These are phyloP conservation scores for Rubia tinctorum DNA, from an alignment of 305 asterid genomes.

Conservation along the genomic window DNA sequence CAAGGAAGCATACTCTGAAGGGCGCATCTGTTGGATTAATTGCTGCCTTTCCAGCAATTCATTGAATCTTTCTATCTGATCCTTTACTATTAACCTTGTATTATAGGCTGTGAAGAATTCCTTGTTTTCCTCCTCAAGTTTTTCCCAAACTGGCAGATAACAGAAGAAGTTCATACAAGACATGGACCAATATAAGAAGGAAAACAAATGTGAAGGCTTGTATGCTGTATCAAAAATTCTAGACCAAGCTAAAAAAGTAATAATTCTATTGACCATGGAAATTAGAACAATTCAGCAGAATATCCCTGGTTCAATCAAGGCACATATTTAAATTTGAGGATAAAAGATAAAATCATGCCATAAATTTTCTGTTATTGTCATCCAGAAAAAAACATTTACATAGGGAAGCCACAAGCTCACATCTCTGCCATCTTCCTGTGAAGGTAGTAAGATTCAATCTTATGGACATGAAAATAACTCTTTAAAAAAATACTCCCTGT, in stretches of 20 bases:
- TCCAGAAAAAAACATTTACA: background rate
- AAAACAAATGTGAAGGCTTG: background rate
- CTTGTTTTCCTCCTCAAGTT: conserved; percentile 50
- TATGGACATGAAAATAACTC: background rate
- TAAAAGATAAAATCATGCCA: background rate
- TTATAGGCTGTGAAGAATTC: conserved; percentile 55
- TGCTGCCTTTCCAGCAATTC: conserved; percentile 46
- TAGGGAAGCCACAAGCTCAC: background rate
- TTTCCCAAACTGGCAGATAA: conserved; percentile 57
- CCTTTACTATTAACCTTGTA: conserved; percentile 35
- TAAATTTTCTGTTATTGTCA: background rate
- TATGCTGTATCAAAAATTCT: background rate
- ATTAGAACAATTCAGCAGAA: background rate
- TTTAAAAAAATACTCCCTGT: background rate
- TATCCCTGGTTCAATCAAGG: background rate
- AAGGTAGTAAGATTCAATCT: background rate
- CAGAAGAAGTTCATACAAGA: conserved; percentile 20
- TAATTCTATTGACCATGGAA: background rate
- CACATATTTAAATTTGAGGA: background rate
- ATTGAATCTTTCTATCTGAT: conserved; percentile 52
- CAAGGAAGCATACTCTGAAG: conserved; percentile 24
- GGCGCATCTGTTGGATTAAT: conserved; percentile 32
- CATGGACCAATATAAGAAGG: conserved; percentile 4
- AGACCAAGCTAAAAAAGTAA: background rate
- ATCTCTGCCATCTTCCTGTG: background rate